These are phyloP conservation scores for Pyrenophora graminea DNA, from an alignment of 2,329 filamentous ascomycete genomes.

Conservation along the genomic window DNA sequence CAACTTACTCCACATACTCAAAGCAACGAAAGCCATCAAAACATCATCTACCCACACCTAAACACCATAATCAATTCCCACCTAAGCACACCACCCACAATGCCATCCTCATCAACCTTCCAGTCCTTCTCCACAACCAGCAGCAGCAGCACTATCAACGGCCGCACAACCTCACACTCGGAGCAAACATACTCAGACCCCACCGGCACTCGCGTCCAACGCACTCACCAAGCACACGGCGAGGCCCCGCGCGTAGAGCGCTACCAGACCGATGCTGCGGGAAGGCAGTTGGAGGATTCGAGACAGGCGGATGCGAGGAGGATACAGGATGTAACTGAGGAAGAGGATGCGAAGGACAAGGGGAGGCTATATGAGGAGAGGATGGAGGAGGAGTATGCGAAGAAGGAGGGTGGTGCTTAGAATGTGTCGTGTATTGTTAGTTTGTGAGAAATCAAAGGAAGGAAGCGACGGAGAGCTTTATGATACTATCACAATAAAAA, in stretches of 20 bases:
- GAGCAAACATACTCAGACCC: constrained; percentile 33
- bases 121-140: constrained; percentile 34
- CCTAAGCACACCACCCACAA: constrained; percentile 6
- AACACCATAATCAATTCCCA: not conserved
- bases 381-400: constrained; percentile 52
- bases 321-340: constrained; percentile 42
- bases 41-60: not conserved
- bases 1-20: too few species aligned
- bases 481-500: too few species aligned
- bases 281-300: constrained; percentile 22
- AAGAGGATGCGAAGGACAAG: constrained; percentile 38
- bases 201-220: constrained; percentile 34
- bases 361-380: constrained; percentile 47
- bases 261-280: constrained; percentile 27
- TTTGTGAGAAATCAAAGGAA: too few species aligned
- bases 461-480: too few species aligned
- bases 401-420: constrained; percentile 50
- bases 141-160: constrained; percentile 33
- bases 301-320: constrained; percentile 12
- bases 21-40: not conserved
- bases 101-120: constrained; percentile 26
- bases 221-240: constrained; percentile 33
- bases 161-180: constrained; percentile 31
- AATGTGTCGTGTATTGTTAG: too few species aligned
- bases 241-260: constrained; percentile 33